These are phyloP conservation scores for Kandelia obovata DNA, from an alignment of 345 rosid species.

Conservation along the genomic window DNA sequence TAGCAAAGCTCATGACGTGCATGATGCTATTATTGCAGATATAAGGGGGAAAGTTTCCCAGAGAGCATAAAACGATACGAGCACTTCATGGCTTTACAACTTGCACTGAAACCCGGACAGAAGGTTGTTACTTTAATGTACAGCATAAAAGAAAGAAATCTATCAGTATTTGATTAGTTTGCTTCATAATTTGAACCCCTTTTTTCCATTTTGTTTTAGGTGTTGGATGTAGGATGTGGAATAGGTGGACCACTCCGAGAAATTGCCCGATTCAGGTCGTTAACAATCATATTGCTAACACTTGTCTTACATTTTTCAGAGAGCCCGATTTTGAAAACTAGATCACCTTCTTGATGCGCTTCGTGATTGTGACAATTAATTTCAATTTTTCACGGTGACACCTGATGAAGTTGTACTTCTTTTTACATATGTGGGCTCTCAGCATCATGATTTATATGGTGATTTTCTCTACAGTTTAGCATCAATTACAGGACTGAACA, in stretches of 20 bases:
- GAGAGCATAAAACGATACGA: slow-evolving; percentile 92
- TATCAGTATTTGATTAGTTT: slow-evolving; percentile 5
- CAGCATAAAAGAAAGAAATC: background rate
- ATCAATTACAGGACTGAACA: slow-evolving; percentile 72
- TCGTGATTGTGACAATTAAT: no score
- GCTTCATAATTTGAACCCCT: slow-evolving; percentile 2
- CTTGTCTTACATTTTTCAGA: background rate
- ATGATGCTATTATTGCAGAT: slow-evolving; percentile 35
- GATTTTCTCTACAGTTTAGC: slow-evolving; percentile 41
- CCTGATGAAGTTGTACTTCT: no score
- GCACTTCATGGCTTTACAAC: slow-evolving; percentile 86
- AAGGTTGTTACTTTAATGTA: slow-evolving; percentile 40
- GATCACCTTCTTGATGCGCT: no score
- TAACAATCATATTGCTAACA: background rate
- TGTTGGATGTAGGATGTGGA: slow-evolving; percentile 94
- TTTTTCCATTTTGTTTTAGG: slow-evolving; percentile 34
- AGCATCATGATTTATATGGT: background rate
- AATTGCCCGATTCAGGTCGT: slow-evolving; percentile 79
- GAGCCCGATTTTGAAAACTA: background rate
- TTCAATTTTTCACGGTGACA: no score
- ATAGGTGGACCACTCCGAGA: slow-evolving; percentile 95
- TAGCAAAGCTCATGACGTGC: background rate
- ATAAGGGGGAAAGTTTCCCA: slow-evolving; percentile 69
- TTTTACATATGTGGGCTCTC: no score
- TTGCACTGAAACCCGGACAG: slow-evolving; percentile 73